These are phyloP conservation scores for Colletotrichum sp. DNA, from an alignment of 2,329 filamentous ascomycete genomes.

Conservation along the genomic window DNA sequence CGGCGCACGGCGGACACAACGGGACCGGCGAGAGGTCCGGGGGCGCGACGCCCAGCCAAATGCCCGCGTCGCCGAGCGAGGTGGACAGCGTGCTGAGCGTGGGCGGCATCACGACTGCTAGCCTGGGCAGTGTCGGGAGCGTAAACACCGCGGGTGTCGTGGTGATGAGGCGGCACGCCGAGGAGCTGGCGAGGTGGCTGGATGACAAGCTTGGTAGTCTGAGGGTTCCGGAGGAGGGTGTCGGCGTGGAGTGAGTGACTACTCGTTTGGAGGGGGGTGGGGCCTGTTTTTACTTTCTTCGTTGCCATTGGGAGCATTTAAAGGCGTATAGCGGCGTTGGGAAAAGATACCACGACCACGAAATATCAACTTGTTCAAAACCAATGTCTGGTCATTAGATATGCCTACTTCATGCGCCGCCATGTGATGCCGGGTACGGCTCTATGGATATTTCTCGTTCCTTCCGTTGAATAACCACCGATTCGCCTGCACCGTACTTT, in stretches of 20 bases:
- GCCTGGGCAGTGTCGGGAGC: constrained; percentile 39
- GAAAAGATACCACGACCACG: constrained; percentile 20
- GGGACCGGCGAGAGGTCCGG: constrained; percentile 26
- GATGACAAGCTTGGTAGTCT: constrained; percentile 63
- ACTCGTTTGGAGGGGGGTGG: neutral
- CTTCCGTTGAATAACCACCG: neutral
- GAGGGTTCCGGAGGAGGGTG: constrained; percentile 56
- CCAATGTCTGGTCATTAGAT: neutral
- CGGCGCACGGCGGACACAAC: neutral
- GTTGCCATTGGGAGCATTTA: neutral
- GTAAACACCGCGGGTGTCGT: constrained; percentile 50
- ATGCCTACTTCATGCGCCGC: neutral
- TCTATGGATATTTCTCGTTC: constrained; percentile 10
- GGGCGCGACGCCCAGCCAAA: constrained; percentile 27
- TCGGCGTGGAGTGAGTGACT: constrained; percentile 35
- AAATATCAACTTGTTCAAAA: neutral
- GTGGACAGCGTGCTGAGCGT: constrained; percentile 51
- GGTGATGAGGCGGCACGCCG: constrained; percentile 58
- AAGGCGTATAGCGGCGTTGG: constrained; percentile 14
- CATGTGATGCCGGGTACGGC: neutral
- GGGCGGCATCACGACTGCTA: constrained; percentile 48
- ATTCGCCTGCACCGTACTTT: neutral
- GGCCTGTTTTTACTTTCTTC: neutral
- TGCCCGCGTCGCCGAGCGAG: constrained; percentile 42
- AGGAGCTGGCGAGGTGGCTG: constrained; percentile 63